Conservation (phyloP, 768 basidiomycete species). For the Suillus paluster region DNA sequence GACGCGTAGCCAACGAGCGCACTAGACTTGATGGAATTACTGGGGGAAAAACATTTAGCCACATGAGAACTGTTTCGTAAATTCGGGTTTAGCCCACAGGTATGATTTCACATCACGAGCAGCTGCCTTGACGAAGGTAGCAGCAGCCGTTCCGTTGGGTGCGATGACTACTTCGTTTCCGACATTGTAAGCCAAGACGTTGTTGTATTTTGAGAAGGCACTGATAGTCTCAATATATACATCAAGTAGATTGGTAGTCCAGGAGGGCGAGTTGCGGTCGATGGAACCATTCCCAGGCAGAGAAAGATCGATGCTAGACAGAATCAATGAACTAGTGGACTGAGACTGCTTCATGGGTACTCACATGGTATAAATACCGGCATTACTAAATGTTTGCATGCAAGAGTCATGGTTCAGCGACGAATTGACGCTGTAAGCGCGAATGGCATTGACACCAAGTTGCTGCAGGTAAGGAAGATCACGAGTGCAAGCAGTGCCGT, state of each 20-base stretch:
- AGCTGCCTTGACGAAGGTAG: slow-evolving; percentile 88
- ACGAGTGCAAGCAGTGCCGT: slow-evolving; percentile 67
- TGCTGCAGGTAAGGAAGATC: slow-evolving; percentile 80
- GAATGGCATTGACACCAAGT: slow-evolving; percentile 80
- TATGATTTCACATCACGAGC: slow-evolving; percentile 88
- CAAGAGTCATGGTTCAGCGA: slow-evolving; percentile 85
- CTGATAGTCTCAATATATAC: slow-evolving; percentile 81
- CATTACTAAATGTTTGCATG: slow-evolving; percentile 75
- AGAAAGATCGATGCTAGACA: slow-evolving; percentile 78
- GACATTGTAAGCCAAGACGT: slow-evolving; percentile 87
- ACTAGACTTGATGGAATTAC: slow-evolving; percentile 64
- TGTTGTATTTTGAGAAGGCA: slow-evolving; percentile 83
- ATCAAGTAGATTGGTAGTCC: slow-evolving; percentile 82
- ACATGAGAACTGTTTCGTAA: background rate
- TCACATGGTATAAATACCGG: slow-evolving; percentile 90
- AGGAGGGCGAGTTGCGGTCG: slow-evolving; percentile 70
- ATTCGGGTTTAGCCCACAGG: slow-evolving; percentile 52
- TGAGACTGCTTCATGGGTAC: slow-evolving; percentile 29
- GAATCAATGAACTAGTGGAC: slow-evolving; percentile 15
- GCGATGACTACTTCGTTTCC: slow-evolving; percentile 81
- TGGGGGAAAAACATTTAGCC: slow-evolving; percentile 25
- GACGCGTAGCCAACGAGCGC: slow-evolving; percentile 85
- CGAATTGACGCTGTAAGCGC: slow-evolving; percentile 87
- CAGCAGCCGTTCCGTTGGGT: slow-evolving; percentile 58
- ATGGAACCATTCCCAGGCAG: slow-evolving; percentile 88